Conservation (phyloP, 208 protist species). For the Trichomonas gallinae region DNA sequence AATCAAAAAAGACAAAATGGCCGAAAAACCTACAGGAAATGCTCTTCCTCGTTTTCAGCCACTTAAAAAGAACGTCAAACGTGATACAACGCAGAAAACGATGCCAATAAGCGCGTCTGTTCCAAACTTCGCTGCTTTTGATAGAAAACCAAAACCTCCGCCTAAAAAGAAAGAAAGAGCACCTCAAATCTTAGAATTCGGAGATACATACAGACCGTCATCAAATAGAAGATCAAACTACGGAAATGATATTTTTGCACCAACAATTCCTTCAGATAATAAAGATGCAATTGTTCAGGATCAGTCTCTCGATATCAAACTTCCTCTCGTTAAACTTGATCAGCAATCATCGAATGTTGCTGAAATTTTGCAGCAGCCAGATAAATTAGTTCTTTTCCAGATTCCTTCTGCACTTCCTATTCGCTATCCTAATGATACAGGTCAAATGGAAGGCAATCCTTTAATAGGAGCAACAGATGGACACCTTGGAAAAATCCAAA, state of each 20-base stretch:
- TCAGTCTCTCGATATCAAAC: background rate
- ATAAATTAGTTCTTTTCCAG: background rate
- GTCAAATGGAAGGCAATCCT: background rate
- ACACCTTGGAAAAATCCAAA: background rate
- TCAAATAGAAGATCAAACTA: background rate
- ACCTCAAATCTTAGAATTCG: background rate
- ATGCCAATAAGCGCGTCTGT: background rate
- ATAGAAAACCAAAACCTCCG: background rate
- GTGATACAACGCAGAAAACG: background rate
- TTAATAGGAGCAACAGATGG: background rate
- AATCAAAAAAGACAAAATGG: background rate
- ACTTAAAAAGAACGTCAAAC: background rate
- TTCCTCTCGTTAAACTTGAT: background rate
- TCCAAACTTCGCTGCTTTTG: background rate
- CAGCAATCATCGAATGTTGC: background rate
- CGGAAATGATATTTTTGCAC: background rate
- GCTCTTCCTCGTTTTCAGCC: background rate
- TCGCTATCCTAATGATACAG: background rate
- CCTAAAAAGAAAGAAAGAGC: background rate
- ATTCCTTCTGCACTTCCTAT: background rate
- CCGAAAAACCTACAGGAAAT: background rate
- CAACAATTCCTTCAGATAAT: background rate
- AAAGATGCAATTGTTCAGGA: background rate
- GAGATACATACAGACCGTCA: background rate
- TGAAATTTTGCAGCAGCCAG: background rate